These are phyloP conservation scores for Cladophialophora exuberans DNA, from an alignment of 2,329 filamentous ascomycete genomes.

Conservation along the genomic window DNA sequence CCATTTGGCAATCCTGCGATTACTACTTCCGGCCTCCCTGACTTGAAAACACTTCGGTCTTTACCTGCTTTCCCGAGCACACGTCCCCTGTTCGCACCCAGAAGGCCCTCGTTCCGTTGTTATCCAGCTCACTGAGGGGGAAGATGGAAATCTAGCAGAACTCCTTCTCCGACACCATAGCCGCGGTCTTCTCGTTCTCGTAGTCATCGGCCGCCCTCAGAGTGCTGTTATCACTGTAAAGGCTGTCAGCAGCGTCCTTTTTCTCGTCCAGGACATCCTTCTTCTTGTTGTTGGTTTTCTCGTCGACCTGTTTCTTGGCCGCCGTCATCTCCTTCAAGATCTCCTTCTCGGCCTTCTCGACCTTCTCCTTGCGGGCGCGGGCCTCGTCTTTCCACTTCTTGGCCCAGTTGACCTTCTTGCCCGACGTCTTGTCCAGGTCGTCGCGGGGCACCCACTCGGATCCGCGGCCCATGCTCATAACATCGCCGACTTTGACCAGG, in stretches of 20 bases:
- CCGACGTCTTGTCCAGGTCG: constrained; percentile 27
- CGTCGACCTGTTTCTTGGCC: not conserved
- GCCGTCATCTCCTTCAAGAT: not conserved
- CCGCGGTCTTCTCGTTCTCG: constrained; percentile 4
- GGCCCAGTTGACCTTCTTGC: constrained; percentile 26
- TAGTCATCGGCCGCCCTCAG: not conserved
- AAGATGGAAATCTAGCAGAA: constrained; percentile 8
- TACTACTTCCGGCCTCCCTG: too few relatives aligned
- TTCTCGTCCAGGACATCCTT: not conserved
- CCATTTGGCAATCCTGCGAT: too few relatives aligned
- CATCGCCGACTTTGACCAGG: constrained; percentile 25
- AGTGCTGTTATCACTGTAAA: not conserved
- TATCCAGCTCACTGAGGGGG: too few relatives aligned
- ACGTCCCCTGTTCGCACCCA: too few relatives aligned
- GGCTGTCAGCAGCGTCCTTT: not conserved
- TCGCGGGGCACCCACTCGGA: constrained; percentile 27
- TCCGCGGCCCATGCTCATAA: constrained; percentile 24
- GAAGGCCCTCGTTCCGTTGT: too few relatives aligned
- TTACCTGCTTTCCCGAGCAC: too few relatives aligned
- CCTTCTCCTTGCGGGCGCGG: constrained; percentile 8
- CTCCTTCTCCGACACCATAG: constrained; percentile 4
- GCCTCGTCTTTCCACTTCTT: constrained; percentile 18
- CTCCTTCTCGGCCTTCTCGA: constrained; percentile 16
- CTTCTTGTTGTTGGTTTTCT: not conserved
- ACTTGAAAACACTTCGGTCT: too few relatives aligned